These are phyloP conservation scores for Cryptococcus maquisensis DNA, from an alignment of 1,284 basidiomycete genomes.

Conservation along the genomic window DNA sequence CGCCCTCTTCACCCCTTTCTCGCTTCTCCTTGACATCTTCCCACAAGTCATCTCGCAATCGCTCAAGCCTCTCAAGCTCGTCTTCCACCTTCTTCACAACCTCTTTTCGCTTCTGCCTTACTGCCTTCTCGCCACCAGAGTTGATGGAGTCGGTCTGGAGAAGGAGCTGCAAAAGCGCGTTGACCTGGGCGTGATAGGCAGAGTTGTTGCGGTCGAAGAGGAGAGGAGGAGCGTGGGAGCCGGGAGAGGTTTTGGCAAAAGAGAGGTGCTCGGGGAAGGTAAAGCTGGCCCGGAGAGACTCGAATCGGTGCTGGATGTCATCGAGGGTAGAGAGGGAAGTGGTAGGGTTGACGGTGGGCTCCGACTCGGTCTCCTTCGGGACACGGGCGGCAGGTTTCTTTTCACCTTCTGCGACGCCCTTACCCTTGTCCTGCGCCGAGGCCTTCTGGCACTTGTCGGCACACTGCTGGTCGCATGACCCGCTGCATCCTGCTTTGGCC, in stretches of 20 bases:
- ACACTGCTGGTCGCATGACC: background rate
- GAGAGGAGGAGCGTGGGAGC: slow-evolving; percentile 21
- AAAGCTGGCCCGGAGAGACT: slow-evolving; percentile 23
- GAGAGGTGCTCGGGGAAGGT: slow-evolving; percentile 37
- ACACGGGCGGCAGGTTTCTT: slow-evolving; percentile 25
- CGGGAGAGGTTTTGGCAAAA: slow-evolving; percentile 25
- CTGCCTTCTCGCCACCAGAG: slow-evolving; percentile 58
- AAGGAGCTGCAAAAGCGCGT: slow-evolving; percentile 60
- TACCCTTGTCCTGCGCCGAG: slow-evolving; percentile 25
- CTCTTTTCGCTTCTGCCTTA: slow-evolving; percentile 58
- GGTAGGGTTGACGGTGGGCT: slow-evolving; percentile 5
- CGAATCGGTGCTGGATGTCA: slow-evolving; percentile 29
- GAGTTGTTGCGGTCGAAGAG: slow-evolving; percentile 55
- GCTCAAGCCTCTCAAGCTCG: slow-evolving; percentile 57
- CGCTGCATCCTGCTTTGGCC: background rate
- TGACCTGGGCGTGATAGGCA: slow-evolving; percentile 58
- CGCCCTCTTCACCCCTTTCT: slow-evolving; percentile 33
- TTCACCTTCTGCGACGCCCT: slow-evolving; percentile 33
- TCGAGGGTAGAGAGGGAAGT: slow-evolving; percentile 31
- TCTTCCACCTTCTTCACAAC: slow-evolving; percentile 62
- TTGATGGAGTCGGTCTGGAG: slow-evolving; percentile 63
- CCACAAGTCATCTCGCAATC: slow-evolving; percentile 47
- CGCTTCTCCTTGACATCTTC: slow-evolving; percentile 26
- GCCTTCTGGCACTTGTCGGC: background rate
- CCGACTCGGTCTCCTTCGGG: slow-evolving; percentile 3